These are phyloP conservation scores for Akanthomyces dipterigenus DNA, from an alignment of 2,329 filamentous ascomycete genomes.

Conservation along the genomic window DNA sequence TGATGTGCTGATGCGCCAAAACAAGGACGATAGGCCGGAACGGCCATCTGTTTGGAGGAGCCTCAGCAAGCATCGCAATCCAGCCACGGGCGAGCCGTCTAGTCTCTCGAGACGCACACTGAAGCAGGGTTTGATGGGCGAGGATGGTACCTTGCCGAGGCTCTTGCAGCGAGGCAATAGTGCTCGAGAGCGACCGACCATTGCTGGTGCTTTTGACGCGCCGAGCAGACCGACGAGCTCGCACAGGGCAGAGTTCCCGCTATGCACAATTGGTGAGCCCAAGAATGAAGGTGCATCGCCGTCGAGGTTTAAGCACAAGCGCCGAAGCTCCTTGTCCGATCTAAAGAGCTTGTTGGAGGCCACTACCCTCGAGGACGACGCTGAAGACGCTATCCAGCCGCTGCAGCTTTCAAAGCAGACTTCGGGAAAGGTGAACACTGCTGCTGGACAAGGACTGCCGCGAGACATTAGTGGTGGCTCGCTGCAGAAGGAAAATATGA, in stretches of 20 bases:
- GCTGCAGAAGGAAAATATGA: conserved; percentile 43
- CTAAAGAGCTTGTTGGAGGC: conserved; percentile 63
- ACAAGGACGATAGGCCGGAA: conserved; percentile 66
- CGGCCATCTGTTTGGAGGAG: conserved; percentile 76
- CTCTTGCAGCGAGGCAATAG: conserved; percentile 38
- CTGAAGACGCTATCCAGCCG: conserved; percentile 36
- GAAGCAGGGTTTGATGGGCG: conserved; percentile 69
- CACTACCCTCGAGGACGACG: conserved; percentile 40
- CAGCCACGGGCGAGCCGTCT: conserved; percentile 51
- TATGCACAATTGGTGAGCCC: conserved; percentile 56
- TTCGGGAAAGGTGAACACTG: conserved; percentile 50
- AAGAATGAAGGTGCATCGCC: conserved; percentile 33
- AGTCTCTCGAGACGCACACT: conserved; percentile 63
- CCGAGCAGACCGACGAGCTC: conserved; percentile 49
- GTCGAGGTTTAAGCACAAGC: conserved; percentile 61
- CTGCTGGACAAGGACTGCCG: conserved; percentile 44
- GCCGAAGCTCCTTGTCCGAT: conserved; percentile 87
- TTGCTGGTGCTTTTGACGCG: conserved; percentile 58
- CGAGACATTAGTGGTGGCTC: conserved; percentile 23
- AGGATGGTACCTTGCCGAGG: conserved; percentile 48
- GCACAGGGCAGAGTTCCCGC: conserved; percentile 46
- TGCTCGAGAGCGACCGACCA: conserved; percentile 54
- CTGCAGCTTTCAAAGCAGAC: conserved; percentile 47
- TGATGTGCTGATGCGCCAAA: conserved; percentile 67
- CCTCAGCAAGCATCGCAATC: conserved; percentile 72